These are phyloP conservation scores for Myxozyma lipomycoides DNA, from an alignment of 805 yeast genomes.

Conservation along the genomic window DNA sequence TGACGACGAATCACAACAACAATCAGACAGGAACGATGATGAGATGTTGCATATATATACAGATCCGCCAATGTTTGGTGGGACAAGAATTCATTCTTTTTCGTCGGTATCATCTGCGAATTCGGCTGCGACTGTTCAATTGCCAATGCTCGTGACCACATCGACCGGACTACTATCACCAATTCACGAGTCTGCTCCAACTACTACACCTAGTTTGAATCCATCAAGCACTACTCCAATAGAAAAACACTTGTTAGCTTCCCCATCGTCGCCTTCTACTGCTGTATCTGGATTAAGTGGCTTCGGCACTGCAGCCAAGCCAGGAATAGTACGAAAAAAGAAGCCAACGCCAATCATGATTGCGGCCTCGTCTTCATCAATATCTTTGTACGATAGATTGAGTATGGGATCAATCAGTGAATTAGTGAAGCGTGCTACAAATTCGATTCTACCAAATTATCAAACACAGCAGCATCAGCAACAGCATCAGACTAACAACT, in stretches of 20 bases:
- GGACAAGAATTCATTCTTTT: too few relatives aligned
- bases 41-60: too few relatives aligned
- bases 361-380: conserved; percentile 2
- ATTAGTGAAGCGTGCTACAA: conserved; percentile 6
- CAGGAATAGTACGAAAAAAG: conserved; percentile 15
- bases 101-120: too few relatives aligned
- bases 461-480: neutral
- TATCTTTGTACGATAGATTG: neutral
- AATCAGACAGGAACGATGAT: too few relatives aligned
- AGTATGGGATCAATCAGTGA: conserved; percentile 5
- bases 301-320: neutral
- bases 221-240: too few relatives aligned
- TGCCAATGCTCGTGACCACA: neutral
- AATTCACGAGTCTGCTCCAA: neutral
- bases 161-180: neutral
- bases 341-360: conserved; percentile 17
- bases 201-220: too few relatives aligned
- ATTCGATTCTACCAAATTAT: neutral
- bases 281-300: neutral
- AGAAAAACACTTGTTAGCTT: too few relatives aligned
- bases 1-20: too few relatives aligned
- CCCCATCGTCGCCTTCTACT: neutral
- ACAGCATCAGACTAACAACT: neutral
- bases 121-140: too few relatives aligned
- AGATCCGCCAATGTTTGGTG: too few relatives aligned